Base-by-base conservation (phyloP, 352 stramenopile genomes). In the Globisporangium cylindrosporum region DNA sequence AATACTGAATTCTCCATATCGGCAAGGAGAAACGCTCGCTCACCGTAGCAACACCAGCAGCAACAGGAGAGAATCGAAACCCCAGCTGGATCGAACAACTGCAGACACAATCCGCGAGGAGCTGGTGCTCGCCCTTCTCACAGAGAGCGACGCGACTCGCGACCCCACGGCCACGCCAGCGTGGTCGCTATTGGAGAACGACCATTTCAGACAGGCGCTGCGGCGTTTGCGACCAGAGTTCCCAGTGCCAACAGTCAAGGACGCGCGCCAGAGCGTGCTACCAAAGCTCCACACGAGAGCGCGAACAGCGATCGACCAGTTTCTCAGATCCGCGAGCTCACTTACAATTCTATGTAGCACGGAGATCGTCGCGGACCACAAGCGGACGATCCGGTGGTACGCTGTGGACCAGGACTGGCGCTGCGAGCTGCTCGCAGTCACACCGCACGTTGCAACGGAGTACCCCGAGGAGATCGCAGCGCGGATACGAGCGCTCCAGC, bases 361-460 rank as follows among this genome's bases (percentile, higher is more conserved):
- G 1, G 62, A 70, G 41, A 57, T 41, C 12, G 25, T 57, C 51
- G 53, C 59, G n/a, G 56, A 69, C 3, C 25, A 46, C 36, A 64
- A 29, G 9, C n/a, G 55, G 10, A n/a, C 34, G 9, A 51, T 76
- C 22, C 71, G 69, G 27, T 79, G 73, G 63, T 69, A 71, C 15
- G 74, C 65, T 8, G 58, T 74, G 18, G 69, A 83, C n/a, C 73
- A 83, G 53, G 67, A 78, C 32, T 64, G 67, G n/a, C 72, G 69
- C 2, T 68, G 68, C 27, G 72, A 74, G 36, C 59, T 74, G 24
- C 58, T 80, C 25, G 59, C 25, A 15, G 62, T 66, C 18, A 46
- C 66, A 1, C 34, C 64, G 0, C 51, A 70, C 4, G 49, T 63
- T 6, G 34, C 48, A 0, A 59, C 34, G 9, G 63, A 66, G 34